These are phyloP conservation scores for Sugiyamaella valdiviana DNA, from an alignment of 805 yeast species.

Conservation along the genomic window DNA sequence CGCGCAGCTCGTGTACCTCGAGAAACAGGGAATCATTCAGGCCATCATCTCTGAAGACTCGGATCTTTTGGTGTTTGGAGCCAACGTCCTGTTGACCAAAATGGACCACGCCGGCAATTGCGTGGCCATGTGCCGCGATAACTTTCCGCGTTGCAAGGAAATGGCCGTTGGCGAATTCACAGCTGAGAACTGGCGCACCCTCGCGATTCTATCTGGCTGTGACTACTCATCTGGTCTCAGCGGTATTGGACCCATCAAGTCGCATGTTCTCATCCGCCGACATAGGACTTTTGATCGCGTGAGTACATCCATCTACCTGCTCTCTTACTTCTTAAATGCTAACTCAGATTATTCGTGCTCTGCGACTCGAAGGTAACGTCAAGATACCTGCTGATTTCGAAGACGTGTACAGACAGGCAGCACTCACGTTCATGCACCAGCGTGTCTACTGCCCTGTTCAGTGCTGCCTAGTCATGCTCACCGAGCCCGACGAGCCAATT, in stretches of 20 bases:
- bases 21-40: constrained; percentile 63
- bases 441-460: constrained; percentile 70
- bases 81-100: constrained; percentile 68
- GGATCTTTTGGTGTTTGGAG: constrained; percentile 86
- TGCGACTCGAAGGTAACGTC: constrained; percentile 50
- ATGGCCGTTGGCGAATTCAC: constrained; percentile 46
- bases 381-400: constrained; percentile 52
- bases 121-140: constrained; percentile 55
- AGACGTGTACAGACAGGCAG: constrained; percentile 59
- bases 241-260: constrained; percentile 73
- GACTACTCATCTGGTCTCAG: constrained; percentile 88
- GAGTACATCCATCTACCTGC: not conserved
- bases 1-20: constrained; percentile 90
- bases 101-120: constrained; percentile 65
- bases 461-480: constrained; percentile 49
- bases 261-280: constrained; percentile 53
- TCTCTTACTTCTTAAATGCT: not conserved
- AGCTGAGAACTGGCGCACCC: constrained; percentile 55
- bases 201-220: constrained; percentile 92
- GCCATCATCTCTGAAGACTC: constrained; percentile 94
- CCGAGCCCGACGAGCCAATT: constrained; percentile 40
- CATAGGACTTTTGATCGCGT: constrained; percentile 45
- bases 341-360: constrained; percentile 28
- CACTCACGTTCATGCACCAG: constrained; percentile 74
- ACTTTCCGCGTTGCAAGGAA: constrained; percentile 44